These are phyloP conservation scores for Crithidia brevicula DNA, from an alignment of 208 protist species.

Conservation along the genomic window DNA sequence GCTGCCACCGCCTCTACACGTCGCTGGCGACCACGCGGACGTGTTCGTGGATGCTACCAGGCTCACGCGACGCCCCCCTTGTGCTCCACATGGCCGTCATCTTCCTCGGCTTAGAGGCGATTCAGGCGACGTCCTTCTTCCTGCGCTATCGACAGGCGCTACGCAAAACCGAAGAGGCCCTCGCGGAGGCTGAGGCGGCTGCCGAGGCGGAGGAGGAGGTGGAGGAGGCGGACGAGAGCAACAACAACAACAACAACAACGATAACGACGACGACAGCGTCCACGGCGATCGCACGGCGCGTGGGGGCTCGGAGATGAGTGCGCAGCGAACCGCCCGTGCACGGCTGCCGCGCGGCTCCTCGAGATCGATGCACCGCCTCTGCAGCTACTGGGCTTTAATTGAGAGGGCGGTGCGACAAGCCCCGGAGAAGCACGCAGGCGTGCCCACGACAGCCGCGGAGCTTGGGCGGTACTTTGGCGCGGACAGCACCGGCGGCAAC, in stretches of 20 bases:
- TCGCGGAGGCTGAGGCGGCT: not conserved
- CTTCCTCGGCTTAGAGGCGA: conserved; percentile 15
- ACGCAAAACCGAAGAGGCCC: conserved; percentile 3
- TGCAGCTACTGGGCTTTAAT: conserved; percentile 46
- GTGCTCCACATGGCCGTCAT: conserved; percentile 33
- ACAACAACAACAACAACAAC: conserved; percentile 1
- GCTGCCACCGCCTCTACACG: conserved; percentile 1
- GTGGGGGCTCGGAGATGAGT: conserved; percentile 1
- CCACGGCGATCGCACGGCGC: not conserved
- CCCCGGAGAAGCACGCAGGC: conserved; percentile 28
- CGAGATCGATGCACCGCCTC: conserved; percentile 26
- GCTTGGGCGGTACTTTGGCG: conserved; percentile 19
- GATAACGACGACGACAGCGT: not conserved
- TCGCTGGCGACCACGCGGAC: conserved; percentile 24
- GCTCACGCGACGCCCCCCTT: conserved; percentile 19
- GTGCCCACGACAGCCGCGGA: conserved; percentile 19
- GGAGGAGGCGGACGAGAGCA: conserved; percentile 6
- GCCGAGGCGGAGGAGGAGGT: conserved; percentile 2
- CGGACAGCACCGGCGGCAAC: not conserved
- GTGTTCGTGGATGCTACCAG: conserved; percentile 20
- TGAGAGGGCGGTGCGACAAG: conserved; percentile 30
- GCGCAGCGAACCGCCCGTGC: not conserved
- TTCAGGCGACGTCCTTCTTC: conserved; percentile 23
- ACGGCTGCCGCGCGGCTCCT: conserved; percentile 24
- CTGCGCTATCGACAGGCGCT: conserved; percentile 20